Base-by-base conservation (phyloP, 73 alveolate species). In the Loxodes magnus region DNA sequence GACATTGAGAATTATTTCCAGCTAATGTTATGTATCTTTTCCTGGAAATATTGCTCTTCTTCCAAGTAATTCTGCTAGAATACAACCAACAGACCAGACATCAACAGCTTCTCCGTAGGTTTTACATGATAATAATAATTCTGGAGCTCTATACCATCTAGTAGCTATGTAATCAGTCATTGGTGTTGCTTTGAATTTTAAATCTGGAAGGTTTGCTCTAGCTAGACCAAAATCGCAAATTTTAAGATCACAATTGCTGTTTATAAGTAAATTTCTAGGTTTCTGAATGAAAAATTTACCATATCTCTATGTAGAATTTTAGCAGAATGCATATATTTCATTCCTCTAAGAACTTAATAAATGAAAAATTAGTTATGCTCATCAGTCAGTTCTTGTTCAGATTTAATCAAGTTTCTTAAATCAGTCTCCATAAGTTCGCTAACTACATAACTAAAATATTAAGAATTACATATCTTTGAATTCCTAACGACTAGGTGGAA, bases 131-230 rank as follows among this genome's bases (percentile, higher is more conserved):
- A 91, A 67, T 50, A 91, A 74, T 10, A 84, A 79, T 66, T 91
- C 98, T 2, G 98, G 98, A 4, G 98, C 98, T 22, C 98, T 36
- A 59, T 91, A 91, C 82, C 94, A 87, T 56, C 98, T 71, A 24
- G 94, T 84, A 22, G 82, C 96, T 31, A 83, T 92, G 57, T 88
- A 82, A 38, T 71, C 79, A 15, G 95, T 82, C 48, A 77, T 30
- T 10, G 60, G 71, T 21, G 68, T 67, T 0, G 81, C 71, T 38
- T 75, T 62, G 15, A 39, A 39, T 43, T 67, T 22, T 27, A 79
- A 50, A 19, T 75, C 81, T 10, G 76, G 71, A 1, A 64, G 25
- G 9, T 79, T 64, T 1, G 84, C 63, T 55, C 94, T 67, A 0
- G 89, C 88, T 12, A 88, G 65, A 4, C 97, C 97, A 35, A 84